Percentiles rank a stretch among this genome's conserved stretches.
Conservation (phyloP, 2,329 filamentous ascomycete genomes). For the Alternaria angustiovoidea region DNA sequence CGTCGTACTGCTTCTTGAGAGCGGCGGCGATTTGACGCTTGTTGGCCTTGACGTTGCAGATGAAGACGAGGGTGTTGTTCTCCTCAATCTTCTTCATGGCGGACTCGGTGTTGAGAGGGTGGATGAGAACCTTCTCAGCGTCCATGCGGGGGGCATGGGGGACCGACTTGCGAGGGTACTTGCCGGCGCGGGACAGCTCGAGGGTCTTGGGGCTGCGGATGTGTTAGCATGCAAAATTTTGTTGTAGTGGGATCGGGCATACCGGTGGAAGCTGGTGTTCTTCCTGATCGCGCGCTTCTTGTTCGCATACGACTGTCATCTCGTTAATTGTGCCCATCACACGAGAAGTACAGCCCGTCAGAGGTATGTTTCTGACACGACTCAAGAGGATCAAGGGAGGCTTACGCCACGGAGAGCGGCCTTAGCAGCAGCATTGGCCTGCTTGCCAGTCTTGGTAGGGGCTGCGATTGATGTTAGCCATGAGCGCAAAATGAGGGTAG, state of each 20-base stretch:
- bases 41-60: constrained; percentile 89
- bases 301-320: constrained; percentile 72
- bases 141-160: constrained; percentile 90
- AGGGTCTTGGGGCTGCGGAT: constrained; percentile 82
- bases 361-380: constrained; percentile 61
- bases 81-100: constrained; percentile 99
- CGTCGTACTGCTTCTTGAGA: constrained; percentile 99
- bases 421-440: constrained; percentile 94
- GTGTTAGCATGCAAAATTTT: constrained; percentile 8
- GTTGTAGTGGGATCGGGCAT: constrained; percentile 1
- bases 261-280: constrained; percentile 92
- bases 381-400: constrained; percentile 51
- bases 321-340: constrained; percentile 50
- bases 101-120: constrained; percentile 98
- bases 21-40: constrained; percentile 99
- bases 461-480: constrained; percentile 48
- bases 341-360: constrained; percentile 60
- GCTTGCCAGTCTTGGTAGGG: constrained; percentile 70
- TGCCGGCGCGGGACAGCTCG: constrained; percentile 85
- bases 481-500: constrained; percentile 11
- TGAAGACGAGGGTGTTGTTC: constrained; percentile 99
- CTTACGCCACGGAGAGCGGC: constrained; percentile 95
- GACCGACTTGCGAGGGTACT: constrained; percentile 97
- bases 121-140: constrained; percentile 96
- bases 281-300: constrained; percentile 92